phyloP scores from a whole-genome alignment of 257 asterid species.

The Gardenia jasminoides region DNA sequence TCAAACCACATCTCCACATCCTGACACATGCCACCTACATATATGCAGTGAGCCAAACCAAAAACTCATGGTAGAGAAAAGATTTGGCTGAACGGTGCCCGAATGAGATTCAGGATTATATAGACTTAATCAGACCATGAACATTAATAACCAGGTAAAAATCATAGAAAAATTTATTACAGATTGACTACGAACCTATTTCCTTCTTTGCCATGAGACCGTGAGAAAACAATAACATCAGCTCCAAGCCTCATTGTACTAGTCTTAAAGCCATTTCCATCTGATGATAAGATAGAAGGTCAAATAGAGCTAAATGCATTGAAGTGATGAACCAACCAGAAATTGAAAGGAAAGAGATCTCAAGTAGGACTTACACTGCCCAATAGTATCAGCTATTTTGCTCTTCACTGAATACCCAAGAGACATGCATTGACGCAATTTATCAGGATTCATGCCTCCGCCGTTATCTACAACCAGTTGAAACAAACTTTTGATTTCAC shows the following conservation, averaged over 20 bases:
- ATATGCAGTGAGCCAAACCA: neutral
- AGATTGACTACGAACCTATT: constrained; percentile 48
- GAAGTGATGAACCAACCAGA: constrained; percentile 6
- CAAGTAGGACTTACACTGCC: constrained; percentile 68
- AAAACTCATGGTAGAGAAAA: neutral
- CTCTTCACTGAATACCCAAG: constrained; percentile 94
- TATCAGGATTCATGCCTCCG: constrained; percentile 95
- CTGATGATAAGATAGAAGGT: constrained; percentile 42
- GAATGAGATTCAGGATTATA: neutral
- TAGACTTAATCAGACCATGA: neutral
- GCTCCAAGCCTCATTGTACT: constrained; percentile 99
- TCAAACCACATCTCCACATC: neutral
- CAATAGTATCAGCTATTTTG: constrained; percentile 76
- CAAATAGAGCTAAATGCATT: constrained; percentile 21
- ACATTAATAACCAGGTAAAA: neutral
- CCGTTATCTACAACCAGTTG: constrained; percentile 61
- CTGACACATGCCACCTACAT: neutral
- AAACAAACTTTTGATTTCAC: neutral
- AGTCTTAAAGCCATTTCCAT: constrained; percentile 98
- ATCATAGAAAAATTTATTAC: neutral
- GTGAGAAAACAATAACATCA: constrained; percentile 94
- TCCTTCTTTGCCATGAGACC: constrained; percentile 55
- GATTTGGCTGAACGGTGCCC: neutral
- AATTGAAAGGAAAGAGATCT: neutral
- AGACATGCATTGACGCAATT: constrained; percentile 94